Evolutionary conservation across 306 rosid genomes (phyloP), one percentile per base, ranked within the genome.

Genomic region (Citrullus mucosospermus): DNA sequence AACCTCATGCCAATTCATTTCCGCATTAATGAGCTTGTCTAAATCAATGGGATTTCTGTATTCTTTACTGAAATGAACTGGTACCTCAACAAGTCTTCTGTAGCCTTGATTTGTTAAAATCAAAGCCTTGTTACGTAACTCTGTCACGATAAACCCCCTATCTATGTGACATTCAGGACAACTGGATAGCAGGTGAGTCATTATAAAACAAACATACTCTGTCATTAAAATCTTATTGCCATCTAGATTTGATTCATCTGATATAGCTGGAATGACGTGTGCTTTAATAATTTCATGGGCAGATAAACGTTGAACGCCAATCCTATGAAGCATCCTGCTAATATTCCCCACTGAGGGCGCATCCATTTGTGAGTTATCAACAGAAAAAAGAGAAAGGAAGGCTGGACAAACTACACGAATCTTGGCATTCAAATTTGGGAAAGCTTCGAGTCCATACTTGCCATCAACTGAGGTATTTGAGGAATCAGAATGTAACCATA

Each of bases 271-370:
- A 80, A 94, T 83, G 86, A 94, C 86, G 78, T 94, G 96, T 77
- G 85, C 85, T 86, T 89, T 92, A 68, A 94, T 85, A 85, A 94
- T 90, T 81, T 90, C 98, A 83, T 94, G 98, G 12, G 86, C 92
- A 82, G 97, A 94, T 87, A 94, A 85, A 81, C 73, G 88, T 62
- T 92, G 96, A 80, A 92, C 93, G 61, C 98, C 98, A 77, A 94
- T 83, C 83, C 82, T 85, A 66, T 80, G 84, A 78, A 94, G 93
- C 86, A 94, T 81, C 73, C 79, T 83, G 41, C 85, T 83, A 78
- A 88, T 77, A 81, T 88, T 94, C 79, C 87, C 89, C 75, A 82
- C 75, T 22, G 81, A 36, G 15, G 81, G 70, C 68, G 63, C 28
- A 83, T 84, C 87, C 80, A 75, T 81, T 79, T 61, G 72, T 22